These are phyloP conservation scores for Ilyonectria mors-panacis DNA, from an alignment of 2,329 filamentous ascomycete genomes.

Conservation along the genomic window DNA sequence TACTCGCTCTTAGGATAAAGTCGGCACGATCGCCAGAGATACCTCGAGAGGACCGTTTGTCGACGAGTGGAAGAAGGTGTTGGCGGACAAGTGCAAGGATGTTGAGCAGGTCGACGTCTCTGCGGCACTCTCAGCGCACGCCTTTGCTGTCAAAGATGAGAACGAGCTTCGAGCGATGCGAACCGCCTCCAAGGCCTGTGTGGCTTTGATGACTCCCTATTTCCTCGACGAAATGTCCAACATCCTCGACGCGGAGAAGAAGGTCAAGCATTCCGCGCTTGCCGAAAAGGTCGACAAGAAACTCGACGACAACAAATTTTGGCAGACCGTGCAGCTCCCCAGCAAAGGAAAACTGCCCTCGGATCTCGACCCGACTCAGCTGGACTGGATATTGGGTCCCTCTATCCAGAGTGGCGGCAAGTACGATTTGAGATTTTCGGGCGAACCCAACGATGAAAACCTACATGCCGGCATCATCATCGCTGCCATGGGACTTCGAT, in stretches of 20 bases:
- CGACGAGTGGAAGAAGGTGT: conserved; percentile 94
- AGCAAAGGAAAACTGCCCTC: conserved; percentile 83
- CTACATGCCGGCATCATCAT: conserved; percentile 95
- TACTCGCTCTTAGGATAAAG: conserved; percentile 77
- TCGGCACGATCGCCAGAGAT: conserved; percentile 90
- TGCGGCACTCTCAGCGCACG: conserved; percentile 83
- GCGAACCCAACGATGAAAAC: conserved; percentile 84
- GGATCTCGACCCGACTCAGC: conserved; percentile 88
- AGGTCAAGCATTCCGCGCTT: conserved; percentile 90
- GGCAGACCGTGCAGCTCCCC: conserved; percentile 82
- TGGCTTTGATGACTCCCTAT: conserved; percentile 94
- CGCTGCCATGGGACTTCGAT: conserved; percentile 90
- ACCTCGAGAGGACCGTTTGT: conserved; percentile 89
- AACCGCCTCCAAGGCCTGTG: conserved; percentile 93
- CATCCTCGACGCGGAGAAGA: conserved; percentile 96
- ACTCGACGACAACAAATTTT: conserved; percentile 94
- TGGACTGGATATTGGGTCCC: conserved; percentile 95
- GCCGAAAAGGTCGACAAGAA: conserved; percentile 92
- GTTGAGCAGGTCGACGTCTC: conserved; percentile 91
- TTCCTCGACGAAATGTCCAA: conserved; percentile 99
- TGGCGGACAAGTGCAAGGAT: conserved; percentile 84
- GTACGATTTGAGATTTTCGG: conserved; percentile 88
- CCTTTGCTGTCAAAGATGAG: conserved; percentile 95
- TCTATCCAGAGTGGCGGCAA: conserved; percentile 95
- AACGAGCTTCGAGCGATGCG: conserved; percentile 94